A percentile compares a stretch with the other conserved stretches of the same genome.
Conservation (phyloP, 177 flowering plant genomes). For the Vitis hybrid region DNA sequence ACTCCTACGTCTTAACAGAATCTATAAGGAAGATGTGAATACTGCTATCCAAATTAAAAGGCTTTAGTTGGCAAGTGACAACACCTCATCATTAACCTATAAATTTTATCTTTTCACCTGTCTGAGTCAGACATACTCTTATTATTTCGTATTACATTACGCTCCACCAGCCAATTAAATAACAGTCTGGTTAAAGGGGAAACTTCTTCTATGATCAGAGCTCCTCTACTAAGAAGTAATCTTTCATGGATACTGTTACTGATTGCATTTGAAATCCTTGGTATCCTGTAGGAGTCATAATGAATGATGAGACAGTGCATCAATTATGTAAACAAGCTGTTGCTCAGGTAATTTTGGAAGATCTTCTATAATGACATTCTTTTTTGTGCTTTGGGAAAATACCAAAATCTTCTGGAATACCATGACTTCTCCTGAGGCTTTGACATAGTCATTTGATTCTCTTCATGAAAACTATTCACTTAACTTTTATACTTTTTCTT, state of each 20-base stretch:
- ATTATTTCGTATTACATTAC: background rate
- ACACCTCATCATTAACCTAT: background rate
- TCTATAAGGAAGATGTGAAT: background rate
- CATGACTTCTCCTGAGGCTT: too few species aligned
- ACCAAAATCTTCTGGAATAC: background rate
- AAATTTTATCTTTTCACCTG: background rate
- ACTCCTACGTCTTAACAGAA: background rate
- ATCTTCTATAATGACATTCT: background rate
- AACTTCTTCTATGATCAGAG: background rate
- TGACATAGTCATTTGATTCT: too few species aligned
- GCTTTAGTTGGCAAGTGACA: background rate
- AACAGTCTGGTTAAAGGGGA: background rate
- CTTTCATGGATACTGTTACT: background rate
- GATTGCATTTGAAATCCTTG: constrained; percentile 7
- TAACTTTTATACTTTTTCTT: too few species aligned
- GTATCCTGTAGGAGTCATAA: constrained; percentile 69
- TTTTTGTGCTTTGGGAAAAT: background rate
- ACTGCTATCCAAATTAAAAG: background rate
- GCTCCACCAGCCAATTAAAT: background rate
- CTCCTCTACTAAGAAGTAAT: background rate
- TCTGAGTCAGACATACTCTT: background rate
- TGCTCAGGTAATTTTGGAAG: constrained; percentile 64
- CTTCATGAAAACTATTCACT: too few species aligned
- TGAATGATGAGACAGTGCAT: constrained; percentile 98
- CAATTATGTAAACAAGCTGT: constrained; percentile 97